phyloP scores from a whole-genome alignment of 169 alveolate species.

The Cryptosporidium andersoni region DNA sequence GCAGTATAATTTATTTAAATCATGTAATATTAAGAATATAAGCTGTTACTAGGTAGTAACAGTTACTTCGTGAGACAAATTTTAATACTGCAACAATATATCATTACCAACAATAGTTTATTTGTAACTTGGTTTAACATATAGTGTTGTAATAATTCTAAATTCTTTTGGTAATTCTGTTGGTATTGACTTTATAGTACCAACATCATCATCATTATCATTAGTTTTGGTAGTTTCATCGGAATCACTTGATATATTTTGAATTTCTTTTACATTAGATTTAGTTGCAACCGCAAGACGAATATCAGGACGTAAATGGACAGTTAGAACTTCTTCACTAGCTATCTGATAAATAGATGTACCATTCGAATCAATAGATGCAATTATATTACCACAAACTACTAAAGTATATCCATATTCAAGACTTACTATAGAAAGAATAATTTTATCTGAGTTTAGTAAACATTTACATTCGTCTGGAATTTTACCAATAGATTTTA shows the following conservation, averaged over 20 bases:
- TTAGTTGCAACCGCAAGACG: constrained; percentile 64
- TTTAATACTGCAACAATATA: no score
- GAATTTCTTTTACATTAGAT: not conserved
- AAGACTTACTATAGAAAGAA: constrained; percentile 35
- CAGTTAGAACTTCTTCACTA: constrained; percentile 17
- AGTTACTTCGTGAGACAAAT: no score
- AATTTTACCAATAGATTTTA: constrained; percentile 28
- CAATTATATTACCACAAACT: constrained; percentile 40
- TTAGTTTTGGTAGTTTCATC: constrained; percentile 50
- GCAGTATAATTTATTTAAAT: no score
- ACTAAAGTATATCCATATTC: constrained; percentile 27
- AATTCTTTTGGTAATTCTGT: constrained; percentile 22
- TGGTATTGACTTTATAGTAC: no score
- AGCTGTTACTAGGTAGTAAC: no score
- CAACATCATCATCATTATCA: not conserved
- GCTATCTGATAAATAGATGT: constrained; percentile 55
- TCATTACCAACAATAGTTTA: not conserved
- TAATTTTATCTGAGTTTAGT: constrained; percentile 6
- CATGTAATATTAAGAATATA: no score
- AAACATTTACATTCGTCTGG: constrained; percentile 40
- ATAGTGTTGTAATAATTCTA: constrained; percentile 14
- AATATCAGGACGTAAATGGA: constrained; percentile 51
- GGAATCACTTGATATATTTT: no score
- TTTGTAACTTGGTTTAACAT: constrained; percentile 31
- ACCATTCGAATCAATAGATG: constrained; percentile 30